phyloP scores from a whole-genome alignment of 2,329 filamentous ascomycete species.

The Podosphaera xanthii region DNA sequence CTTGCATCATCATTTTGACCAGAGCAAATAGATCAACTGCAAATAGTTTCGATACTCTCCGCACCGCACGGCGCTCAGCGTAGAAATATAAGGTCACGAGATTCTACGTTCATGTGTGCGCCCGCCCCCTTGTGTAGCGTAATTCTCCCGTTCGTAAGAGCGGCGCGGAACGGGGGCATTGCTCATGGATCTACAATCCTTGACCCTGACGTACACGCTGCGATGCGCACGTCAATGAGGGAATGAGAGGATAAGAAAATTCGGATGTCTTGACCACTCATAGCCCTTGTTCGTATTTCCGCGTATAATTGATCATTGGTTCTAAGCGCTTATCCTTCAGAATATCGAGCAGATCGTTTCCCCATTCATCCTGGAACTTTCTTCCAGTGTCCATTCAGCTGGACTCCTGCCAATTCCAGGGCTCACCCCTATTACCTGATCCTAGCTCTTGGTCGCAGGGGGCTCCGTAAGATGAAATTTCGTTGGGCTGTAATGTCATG shows the following conservation, averaged over 20 bases:
- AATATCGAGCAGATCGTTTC: neutral
- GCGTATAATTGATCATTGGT: neutral
- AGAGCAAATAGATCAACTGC: no score
- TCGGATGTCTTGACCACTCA: neutral
- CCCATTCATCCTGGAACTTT: neutral
- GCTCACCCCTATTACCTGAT: neutral
- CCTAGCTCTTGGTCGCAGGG: neutral
- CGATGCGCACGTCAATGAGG: constrained; percentile 4
- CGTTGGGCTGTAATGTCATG: neutral
- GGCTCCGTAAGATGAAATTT: neutral
- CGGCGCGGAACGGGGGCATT: constrained; percentile 10
- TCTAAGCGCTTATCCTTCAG: neutral
- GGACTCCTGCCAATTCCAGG: constrained; percentile 4
- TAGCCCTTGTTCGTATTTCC: neutral
- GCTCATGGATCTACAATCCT: neutral
- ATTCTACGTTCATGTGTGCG: constrained; percentile 11
- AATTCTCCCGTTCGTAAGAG: constrained; percentile 10
- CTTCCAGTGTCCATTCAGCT: constrained; percentile 9
- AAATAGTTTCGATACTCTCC: neutral
- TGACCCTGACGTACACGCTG: neutral
- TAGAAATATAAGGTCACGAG: constrained; percentile 8
- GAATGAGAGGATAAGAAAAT: neutral
- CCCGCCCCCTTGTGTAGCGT: constrained; percentile 10
- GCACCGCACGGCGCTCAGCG: constrained; percentile 8
- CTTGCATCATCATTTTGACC: no score